Base-by-base conservation (phyloP, 495 filamentous ascomycete genomes). In the Podospora conica region DNA sequence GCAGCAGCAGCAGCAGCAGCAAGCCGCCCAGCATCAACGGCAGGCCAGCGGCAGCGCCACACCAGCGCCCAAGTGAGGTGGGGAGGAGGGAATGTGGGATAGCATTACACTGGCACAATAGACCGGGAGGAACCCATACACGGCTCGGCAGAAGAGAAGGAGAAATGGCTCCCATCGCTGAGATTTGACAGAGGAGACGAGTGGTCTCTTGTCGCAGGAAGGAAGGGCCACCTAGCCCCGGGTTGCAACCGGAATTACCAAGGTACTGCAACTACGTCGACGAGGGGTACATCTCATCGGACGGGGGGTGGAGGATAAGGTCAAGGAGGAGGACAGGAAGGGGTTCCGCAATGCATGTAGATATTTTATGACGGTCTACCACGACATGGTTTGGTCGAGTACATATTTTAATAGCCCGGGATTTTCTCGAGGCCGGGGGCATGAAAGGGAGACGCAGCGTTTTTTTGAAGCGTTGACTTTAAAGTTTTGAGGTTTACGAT, bases 21-120 rank as follows among this genome's bases (percentile, higher is more conserved):
- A 69, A 64, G 40, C 29, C 8, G 58, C 57, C 10, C 71, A 71
- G 33, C 68, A 81, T 55, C 79, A 81, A 24, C 73, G 78, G 56
- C 75, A 80, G 62, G 70, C 78, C 10, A 81, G 79, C 65, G 78
- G 79, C 31, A 80, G 77, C 33, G 77, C 78, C 21, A 79, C 80
- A 6, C 77, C 80, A 18, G 68, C 25, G 40, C 66, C 68, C 25
- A 73, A 75, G 64, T 74, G 65, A 63, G 24, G 23, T 29, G 59
- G 9, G 28, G 40, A 15, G 48, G 24, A 21, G 25, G 6, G 24
- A 7, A n/a, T 48, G 40, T 48, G 40, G 40, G 40, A 48, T 48
- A 48, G 40, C 40, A 48, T 48, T 48, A 8, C 40, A 48, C 40
- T 48, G 8, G 40, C 40, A 7, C 40, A n/a, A 48, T 48, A 48